Percentiles rank a stretch among this genome's conserved stretches.
These are phyloP conservation scores for Knoxia roxburghii DNA, from an alignment of 257 asterid genomes.

Conservation along the genomic window DNA sequence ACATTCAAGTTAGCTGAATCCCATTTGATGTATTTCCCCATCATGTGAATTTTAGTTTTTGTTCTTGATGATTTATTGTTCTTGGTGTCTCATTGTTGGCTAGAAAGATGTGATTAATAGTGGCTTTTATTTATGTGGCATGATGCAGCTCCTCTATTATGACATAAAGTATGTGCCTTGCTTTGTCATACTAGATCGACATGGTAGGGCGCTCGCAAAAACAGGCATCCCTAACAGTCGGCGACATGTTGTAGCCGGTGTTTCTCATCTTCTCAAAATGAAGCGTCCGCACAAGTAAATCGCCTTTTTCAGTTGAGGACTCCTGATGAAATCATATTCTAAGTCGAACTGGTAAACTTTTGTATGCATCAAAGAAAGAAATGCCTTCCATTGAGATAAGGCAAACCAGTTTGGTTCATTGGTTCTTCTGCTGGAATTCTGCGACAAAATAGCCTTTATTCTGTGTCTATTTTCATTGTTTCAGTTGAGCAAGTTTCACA, in stretches of 20 bases:
- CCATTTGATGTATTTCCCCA: neutral
- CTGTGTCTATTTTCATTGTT: no score
- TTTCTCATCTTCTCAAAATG: slow-evolving; percentile 72
- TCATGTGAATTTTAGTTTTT: neutral
- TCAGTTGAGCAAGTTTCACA: no score
- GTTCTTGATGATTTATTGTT: neutral
- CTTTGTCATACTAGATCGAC: slow-evolving; percentile 66
- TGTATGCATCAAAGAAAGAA: neutral
- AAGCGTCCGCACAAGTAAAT: slow-evolving; percentile 30
- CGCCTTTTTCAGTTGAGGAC: neutral
- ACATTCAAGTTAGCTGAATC: neutral
- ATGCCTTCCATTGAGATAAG: neutral
- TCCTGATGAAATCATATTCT: no score
- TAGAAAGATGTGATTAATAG: neutral
- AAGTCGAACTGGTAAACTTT: no score
- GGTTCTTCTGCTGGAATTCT: neutral
- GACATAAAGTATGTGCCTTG: slow-evolving; percentile 86
- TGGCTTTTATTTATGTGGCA: neutral
- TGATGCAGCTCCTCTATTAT: slow-evolving; percentile 68
- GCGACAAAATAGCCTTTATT: neutral
- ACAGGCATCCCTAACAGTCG: slow-evolving; percentile 74
- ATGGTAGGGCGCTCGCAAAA: slow-evolving; percentile 74
- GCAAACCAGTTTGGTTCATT: neutral
- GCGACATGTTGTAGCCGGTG: slow-evolving; percentile 68
- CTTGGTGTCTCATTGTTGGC: neutral